Percentiles rank a stretch among this genome's conserved stretches.
phyloP scores from a whole-genome alignment of 129 eudicot species.

The Kitagawia praeruptora region DNA sequence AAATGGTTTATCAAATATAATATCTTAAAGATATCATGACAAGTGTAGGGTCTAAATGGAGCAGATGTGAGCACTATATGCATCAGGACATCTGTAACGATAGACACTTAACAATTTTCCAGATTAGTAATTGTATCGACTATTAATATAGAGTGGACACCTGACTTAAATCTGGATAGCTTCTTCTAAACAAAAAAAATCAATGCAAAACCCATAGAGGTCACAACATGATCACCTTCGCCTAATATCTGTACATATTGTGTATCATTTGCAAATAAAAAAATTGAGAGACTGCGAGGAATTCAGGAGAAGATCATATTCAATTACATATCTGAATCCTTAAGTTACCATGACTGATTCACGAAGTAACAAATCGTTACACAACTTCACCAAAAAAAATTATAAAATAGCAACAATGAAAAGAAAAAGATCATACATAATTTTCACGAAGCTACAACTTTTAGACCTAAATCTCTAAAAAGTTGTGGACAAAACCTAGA shows the following conservation, averaged over 20 bases:
- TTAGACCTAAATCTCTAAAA: neutral
- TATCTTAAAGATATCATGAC: neutral
- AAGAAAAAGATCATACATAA: too few species aligned
- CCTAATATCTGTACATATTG: neutral
- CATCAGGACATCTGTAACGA: constrained; percentile 43
- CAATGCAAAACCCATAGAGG: neutral
- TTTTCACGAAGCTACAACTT: neutral
- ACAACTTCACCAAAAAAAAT: too few species aligned
- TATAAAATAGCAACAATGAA: neutral
- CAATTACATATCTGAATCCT: too few species aligned
- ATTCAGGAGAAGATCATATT: too few species aligned
- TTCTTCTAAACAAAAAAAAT: neutral
- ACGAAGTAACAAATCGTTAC: too few species aligned
- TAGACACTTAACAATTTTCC: constrained; percentile 29
- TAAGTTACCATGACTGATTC: too few species aligned
- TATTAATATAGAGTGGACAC: constrained; percentile 25
- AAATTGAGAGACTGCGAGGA: too few species aligned
- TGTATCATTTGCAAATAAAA: constrained; percentile 1
- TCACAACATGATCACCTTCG: neutral
- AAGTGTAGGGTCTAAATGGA: constrained; percentile 33
- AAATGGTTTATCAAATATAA: neutral
- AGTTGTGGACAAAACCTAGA: neutral
- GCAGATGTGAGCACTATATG: constrained; percentile 22
- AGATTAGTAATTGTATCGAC: constrained; percentile 48
- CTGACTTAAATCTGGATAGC: constrained; percentile 40